Conservation (phyloP, 257 asterid genomes). For the Ilex asprella region DNA sequence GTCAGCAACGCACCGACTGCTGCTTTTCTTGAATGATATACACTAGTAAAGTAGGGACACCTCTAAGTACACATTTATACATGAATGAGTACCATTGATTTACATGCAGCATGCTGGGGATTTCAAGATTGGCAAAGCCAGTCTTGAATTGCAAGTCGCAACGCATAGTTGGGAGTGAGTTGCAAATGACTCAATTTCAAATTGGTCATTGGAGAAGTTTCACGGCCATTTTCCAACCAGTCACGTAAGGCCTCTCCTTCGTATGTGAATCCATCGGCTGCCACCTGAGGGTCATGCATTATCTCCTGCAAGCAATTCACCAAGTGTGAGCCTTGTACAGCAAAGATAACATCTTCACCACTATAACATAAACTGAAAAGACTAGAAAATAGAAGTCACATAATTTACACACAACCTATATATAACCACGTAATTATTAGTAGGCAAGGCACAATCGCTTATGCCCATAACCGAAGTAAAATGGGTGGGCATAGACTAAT, state of each 20-base stretch:
- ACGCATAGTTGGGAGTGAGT: constrained; percentile 64
- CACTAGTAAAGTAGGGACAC: too few relatives aligned
- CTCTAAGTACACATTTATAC: constrained; percentile 4
- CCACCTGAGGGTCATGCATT: constrained; percentile 88
- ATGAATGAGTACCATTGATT: neutral
- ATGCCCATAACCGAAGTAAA: too few relatives aligned
- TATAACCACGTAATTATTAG: too few relatives aligned
- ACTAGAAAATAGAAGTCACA: too few relatives aligned
- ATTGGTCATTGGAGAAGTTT: constrained; percentile 91
- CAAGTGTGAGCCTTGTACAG: constrained; percentile 1
- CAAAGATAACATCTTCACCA: neutral
- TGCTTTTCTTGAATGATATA: too few relatives aligned
- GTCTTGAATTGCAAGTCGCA: constrained; percentile 58
- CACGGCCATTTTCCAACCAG: constrained; percentile 64
- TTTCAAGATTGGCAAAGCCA: constrained; percentile 54
- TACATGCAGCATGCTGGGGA: neutral
- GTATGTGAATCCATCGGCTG: constrained; percentile 88
- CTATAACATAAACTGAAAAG: too few relatives aligned
- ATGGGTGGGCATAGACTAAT: too few relatives aligned
- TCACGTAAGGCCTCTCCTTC: constrained; percentile 77
- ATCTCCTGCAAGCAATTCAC: constrained; percentile 54
- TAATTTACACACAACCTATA: too few relatives aligned
- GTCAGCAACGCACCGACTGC: too few relatives aligned
- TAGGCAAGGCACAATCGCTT: too few relatives aligned
- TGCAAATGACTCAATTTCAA: constrained; percentile 39